Base-by-base conservation (phyloP, 2,329 filamentous ascomycete species). In the Nothophoma quercina region DNA sequence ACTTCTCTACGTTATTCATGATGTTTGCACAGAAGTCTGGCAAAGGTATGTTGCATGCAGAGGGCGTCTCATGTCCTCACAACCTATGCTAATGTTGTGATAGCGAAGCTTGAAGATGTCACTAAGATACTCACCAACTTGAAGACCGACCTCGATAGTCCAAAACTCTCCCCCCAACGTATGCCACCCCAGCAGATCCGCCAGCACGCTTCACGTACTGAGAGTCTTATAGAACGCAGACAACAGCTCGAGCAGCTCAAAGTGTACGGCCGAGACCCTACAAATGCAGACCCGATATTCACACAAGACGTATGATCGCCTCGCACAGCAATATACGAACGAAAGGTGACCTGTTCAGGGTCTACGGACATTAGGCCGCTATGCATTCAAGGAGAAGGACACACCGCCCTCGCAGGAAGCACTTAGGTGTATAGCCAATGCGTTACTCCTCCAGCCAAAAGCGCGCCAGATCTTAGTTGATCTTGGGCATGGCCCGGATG, bases 401-500 rank as follows among this genome's bases (percentile, higher is more conserved):
- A 77, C 78, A 23, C 81, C 82, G 7, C 63, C 64, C 1, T 88
- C 89, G 2, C 85, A 87, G 51, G 90, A 92, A 68, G 93, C 87
- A 1, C 78, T 96, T 30, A 85, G 91, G 64, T 93, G 91, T 63
- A 76, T 98, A 39, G 93, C 91, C 63, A 98, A 98, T 74, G 87
- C 91, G 7, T 78, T 97, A 66, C 79, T 96, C 0, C 81, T 96
- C 15, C 81, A 86, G 56, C 78, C 84, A 8, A 79, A 83, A 32
- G 87, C 88, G 33, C 84, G 90, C 42, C 88, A 93, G 69, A 81
- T 84, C 35, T 87, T 95, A 45, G 86, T 91, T 12, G 85, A 92
- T 64, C 77, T 90, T 18, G 88, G 84, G 7, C 88, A 85, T 67
- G 84, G 85, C 32, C 76, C 81, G 13, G 88, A 87, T 63, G 85